Evolutionary conservation across 768 basidiomycete genomes (phyloP), one percentile per base, ranked within the genome.

Genomic region (Boletus rubescentipes): DNA sequence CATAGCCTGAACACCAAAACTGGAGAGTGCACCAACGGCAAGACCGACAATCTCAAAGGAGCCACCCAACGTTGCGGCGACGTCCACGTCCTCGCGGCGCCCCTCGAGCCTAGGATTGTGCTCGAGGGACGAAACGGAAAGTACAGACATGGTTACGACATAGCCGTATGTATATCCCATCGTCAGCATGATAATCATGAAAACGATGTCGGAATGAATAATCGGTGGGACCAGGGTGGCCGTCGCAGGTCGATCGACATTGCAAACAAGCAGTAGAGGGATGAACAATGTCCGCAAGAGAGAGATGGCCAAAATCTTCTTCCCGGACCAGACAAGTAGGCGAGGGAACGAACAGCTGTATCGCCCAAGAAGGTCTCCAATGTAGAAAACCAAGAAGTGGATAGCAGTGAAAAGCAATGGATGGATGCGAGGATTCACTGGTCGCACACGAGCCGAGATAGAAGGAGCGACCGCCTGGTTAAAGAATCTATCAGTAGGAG

Each of bases 161-260:
- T 90, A 92, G 39, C 92, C 93, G 60, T 89, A 92, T 9, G 87
- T 81, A 41, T 83, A 64, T 12, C 89, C 91, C n/a, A n/a, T n/a
- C n/a, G n/a, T n/a, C n/a, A n/a, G n/a, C n/a, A n/a, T n/a, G n/a
- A n/a, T n/a, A n/a, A 82, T 35, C 81, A 93, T 84, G 74, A 85
- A 95, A 4, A 86, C 45, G 31, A 82, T 44, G 62, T 95, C 92
- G 4, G 91, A 93, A 69, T 75, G 85, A 76, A 94, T 85, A 53
- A 86, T 60, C 10, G 58, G 51, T 42, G 53, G 49, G 7, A 71
- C 60, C 14, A 66, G 62, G 7, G 68, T 40, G 20, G 63, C 51
- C 1, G 72, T 57, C n/a, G n/a, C n/a, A 37, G 75, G 73, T 42
- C 79, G 79, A 58, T 87, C 84, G 42, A 93, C 72, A 64, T 96